These are phyloP conservation scores for Plectosphaerella plurivora DNA, from an alignment of 2,329 filamentous ascomycete genomes.

Conservation along the genomic window DNA sequence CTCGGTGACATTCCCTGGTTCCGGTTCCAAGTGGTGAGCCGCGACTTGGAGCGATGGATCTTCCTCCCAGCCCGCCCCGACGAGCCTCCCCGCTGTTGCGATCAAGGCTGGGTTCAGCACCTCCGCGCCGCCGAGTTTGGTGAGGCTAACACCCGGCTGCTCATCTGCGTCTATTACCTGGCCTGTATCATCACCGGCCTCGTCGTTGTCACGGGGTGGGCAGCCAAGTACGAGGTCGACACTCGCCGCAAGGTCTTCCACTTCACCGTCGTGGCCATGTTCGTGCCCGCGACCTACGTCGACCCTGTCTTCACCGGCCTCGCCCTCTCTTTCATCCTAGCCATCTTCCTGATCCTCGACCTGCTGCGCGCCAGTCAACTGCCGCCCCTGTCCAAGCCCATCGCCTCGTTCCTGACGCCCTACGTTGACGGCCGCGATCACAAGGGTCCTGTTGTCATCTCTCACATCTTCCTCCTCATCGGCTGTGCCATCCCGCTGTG, in stretches of 20 bases:
- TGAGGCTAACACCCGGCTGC: conserved; percentile 74
- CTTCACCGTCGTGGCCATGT: conserved; percentile 96
- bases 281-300: conserved; percentile 79
- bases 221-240: conserved; percentile 81
- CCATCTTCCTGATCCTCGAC: conserved; percentile 84
- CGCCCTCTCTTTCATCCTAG: conserved; percentile 73
- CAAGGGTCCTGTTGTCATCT: conserved; percentile 89
- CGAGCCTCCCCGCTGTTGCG: conserved; percentile 32
- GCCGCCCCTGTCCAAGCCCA: conserved; percentile 79
- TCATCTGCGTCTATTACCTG: conserved; percentile 71
- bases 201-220: conserved; percentile 68
- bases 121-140: conserved; percentile 64
- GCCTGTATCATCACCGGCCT: conserved; percentile 67
- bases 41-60: conserved; percentile 71
- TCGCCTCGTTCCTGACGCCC: conserved; percentile 82
- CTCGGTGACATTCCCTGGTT: conserved; percentile 74
- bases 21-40: conserved; percentile 64
- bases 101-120: conserved; percentile 58
- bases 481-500: conserved; percentile 94
- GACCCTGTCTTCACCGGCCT: conserved; percentile 82
- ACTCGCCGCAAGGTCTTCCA: conserved; percentile 96
- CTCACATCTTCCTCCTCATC: conserved; percentile 91
- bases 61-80: conserved; percentile 52
- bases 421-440: conserved; percentile 95
- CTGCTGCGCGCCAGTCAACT: conserved; percentile 86